Evolutionary conservation across 2,329 filamentous ascomycete species (phyloP).

Genomic region (Trichophyton mentagrophytes): DNA sequence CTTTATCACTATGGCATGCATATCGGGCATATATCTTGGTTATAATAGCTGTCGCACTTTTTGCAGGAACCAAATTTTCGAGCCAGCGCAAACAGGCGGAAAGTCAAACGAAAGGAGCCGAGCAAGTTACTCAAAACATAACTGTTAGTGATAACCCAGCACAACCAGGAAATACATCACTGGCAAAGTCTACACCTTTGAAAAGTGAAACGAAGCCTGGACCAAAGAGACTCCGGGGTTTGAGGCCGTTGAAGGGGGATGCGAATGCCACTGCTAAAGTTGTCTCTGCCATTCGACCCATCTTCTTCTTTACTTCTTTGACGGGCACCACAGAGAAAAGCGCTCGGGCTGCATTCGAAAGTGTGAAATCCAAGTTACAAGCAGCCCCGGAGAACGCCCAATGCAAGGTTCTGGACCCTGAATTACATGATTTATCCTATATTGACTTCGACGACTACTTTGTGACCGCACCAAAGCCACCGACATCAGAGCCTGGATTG

Average conservation of each 20-base stretch:
- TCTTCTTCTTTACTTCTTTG: conserved; percentile 83
- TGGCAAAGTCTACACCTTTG: background rate
- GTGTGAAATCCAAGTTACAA: conserved; percentile 36
- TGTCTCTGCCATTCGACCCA: conserved; percentile 40
- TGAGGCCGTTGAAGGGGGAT: conserved; percentile 7
- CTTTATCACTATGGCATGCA: conserved; percentile 11
- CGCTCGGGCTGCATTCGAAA: conserved; percentile 50
- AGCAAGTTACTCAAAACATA: background rate
- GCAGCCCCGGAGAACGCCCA: conserved; percentile 13
- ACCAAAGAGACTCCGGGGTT: conserved; percentile 13
- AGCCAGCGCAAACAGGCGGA: background rate
- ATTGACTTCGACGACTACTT: conserved; percentile 92
- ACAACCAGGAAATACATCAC: background rate
- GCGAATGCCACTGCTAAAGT: background rate
- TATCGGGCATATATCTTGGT: conserved; percentile 8
- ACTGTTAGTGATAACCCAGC: background rate
- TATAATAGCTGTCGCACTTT: background rate
- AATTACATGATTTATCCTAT: conserved; percentile 66
- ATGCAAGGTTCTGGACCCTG: conserved; percentile 40
- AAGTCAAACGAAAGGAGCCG: background rate
- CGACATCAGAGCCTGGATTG: conserved; percentile 33
- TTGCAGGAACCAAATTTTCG: background rate
- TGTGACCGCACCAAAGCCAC: conserved; percentile 55
- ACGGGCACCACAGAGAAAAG: conserved; percentile 70
- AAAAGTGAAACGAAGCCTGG: background rate